Evolutionary conservation across 2,329 filamentous ascomycete genomes (phyloP).

Genomic region (Alternaria hordeiaustralica): DNA sequence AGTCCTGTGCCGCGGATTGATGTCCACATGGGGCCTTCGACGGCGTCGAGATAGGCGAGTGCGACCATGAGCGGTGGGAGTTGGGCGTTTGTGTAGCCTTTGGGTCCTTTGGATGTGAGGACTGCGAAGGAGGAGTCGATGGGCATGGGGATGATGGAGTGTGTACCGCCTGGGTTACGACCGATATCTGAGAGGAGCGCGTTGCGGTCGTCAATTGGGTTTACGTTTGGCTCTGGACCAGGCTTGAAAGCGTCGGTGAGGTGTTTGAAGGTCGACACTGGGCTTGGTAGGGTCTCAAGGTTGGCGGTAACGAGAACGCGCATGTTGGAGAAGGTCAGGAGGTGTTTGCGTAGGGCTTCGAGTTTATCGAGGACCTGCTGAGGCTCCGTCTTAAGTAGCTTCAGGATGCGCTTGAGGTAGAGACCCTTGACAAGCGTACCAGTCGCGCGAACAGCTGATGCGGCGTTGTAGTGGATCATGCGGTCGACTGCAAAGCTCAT

Average conservation of each 20-base stretch:
- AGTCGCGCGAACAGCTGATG: slow-evolving; percentile 77
- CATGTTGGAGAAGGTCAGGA: slow-evolving; percentile 86
- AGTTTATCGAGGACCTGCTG: slow-evolving; percentile 78
- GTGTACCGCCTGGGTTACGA: slow-evolving; percentile 73
- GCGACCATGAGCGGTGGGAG: slow-evolving; percentile 88
- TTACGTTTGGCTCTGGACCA: slow-evolving; percentile 62
- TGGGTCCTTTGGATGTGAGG: slow-evolving; percentile 75
- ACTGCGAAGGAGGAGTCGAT: slow-evolving; percentile 91
- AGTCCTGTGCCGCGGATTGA: slow-evolving; percentile 91
- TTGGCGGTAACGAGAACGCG: slow-evolving; percentile 85
- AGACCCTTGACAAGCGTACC: slow-evolving; percentile 84
- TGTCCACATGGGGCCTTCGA: slow-evolving; percentile 94
- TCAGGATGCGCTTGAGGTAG: slow-evolving; percentile 85
- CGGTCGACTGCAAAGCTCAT: slow-evolving; percentile 70
- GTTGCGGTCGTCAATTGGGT: slow-evolving; percentile 73
- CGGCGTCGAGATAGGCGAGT: slow-evolving; percentile 86
- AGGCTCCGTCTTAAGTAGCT: slow-evolving; percentile 78
- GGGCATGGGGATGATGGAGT: slow-evolving; percentile 86
- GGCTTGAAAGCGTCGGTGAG: slow-evolving; percentile 58
- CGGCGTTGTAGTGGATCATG: slow-evolving; percentile 79
- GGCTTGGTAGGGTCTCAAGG: slow-evolving; percentile 73
- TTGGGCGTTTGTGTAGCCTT: slow-evolving; percentile 75
- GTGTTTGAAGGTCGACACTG: slow-evolving; percentile 79
- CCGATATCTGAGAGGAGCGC: slow-evolving; percentile 79
- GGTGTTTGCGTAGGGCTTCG: slow-evolving; percentile 73